Evolutionary conservation across 495 filamentous ascomycete genomes (phyloP), one percentile per base, ranked within the genome.

Genomic region (Sordaria brevicollis): DNA sequence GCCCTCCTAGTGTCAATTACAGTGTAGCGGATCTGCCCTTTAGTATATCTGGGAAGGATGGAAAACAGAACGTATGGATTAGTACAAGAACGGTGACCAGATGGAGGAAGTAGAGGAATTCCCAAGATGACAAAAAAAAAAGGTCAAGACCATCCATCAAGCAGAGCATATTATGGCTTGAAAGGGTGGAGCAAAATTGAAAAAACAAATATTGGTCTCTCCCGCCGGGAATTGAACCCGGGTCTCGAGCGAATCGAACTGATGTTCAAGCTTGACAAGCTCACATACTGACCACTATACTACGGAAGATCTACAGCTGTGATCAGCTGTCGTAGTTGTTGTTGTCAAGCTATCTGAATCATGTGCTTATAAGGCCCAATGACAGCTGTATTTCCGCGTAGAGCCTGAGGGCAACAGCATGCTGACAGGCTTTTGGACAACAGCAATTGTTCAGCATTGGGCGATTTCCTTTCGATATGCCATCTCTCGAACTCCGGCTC

Each of bases 261-360:
- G 39, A 43, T 49, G 41, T 49, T 49, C 41, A 49, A 49, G n/a
- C 41, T 49, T 49, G 41, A 49, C 41, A 49, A 49, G 41, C 41
- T 49, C 41, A 49, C 41, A 57, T 57, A 57, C 49, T 57, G 49
- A 57, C 49, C 49, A 57, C 49, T 57, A 57, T 57, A 57, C 49
- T 57, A 57, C 49, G 49, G 49, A 57, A 57, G 49, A 57, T 0
- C 0, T 31, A 57, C 49, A 57, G 1, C 49, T 57, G 49, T 57
- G 1, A 57, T 57, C 49, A 57, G 49, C 49, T 57, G 49, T 57
- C 49, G 49, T 57, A 57, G 49, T 57, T 2, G 21, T 57, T 57
- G 49, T 15, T 7, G 49, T 10, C 1, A 7, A 1, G 3, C 1
- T 1, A 3, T 0, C 0, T 1, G n/a, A 0, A 0, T 21, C 7